A percentile compares a stretch with the other conserved stretches of the same genome.
Evolutionary conservation across 2,329 filamentous ascomycete genomes (phyloP).

Genomic region (Fusarium incarnatum): DNA sequence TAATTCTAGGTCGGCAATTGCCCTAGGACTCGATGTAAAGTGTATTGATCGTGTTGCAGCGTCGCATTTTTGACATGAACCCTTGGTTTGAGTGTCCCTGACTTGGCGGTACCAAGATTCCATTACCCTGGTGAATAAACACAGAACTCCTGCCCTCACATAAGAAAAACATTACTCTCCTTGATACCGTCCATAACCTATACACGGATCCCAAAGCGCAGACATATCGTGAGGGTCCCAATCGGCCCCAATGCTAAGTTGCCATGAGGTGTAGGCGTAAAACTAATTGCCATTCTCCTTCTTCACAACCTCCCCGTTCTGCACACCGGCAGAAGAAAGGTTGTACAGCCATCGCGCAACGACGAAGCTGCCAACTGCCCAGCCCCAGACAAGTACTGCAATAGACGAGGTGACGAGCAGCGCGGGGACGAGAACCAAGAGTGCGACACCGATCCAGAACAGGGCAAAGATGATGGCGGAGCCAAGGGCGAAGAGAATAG

Average conservation of each 20-base stretch:
- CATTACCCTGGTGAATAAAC: neutral
- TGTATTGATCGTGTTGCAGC: conserved; percentile 14
- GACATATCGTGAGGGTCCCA: conserved; percentile 29
- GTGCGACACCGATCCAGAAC: conserved; percentile 74
- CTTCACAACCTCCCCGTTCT: conserved; percentile 42
- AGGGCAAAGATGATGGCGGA: conserved; percentile 73
- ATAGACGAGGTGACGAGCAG: conserved; percentile 73
- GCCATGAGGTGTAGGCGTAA: conserved; percentile 13
- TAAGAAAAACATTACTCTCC: conserved; percentile 1
- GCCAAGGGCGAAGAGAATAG: conserved; percentile 71
- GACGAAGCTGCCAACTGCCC: conserved; percentile 71
- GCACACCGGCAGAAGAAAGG: conserved; percentile 44
- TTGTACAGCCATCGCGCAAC: conserved; percentile 61
- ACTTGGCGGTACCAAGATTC: neutral
- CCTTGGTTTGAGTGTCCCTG: neutral
- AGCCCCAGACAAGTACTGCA: conserved; percentile 74
- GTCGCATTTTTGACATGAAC: neutral
- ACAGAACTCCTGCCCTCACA: conserved; percentile 1
- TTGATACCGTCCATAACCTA: conserved; percentile 4
- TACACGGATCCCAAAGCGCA: conserved; percentile 23
- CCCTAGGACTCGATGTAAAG: neutral
- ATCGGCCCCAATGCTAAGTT: conserved; percentile 6
- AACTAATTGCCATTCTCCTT: conserved; percentile 38
- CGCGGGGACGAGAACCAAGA: conserved; percentile 75
- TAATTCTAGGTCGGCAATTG: conserved; percentile 4